Evolutionary conservation across 352 stramenopile genomes (phyloP), one percentile per base, ranked within the genome.

Genomic region (Bremia lactucae): DNA sequence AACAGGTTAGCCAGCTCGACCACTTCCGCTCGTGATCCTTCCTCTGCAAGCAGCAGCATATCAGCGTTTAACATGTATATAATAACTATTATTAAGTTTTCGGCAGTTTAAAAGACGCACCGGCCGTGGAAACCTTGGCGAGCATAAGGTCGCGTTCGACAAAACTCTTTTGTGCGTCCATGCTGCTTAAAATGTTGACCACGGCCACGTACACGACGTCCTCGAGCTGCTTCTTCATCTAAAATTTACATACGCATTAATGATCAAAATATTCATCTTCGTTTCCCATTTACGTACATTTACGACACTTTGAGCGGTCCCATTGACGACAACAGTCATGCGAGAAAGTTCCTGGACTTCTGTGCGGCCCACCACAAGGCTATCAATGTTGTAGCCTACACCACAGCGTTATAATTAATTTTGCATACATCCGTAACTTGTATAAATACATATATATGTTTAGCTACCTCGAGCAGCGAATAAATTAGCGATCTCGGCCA

Each of bases 191-290:
- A 46, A 91, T 88, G 56, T 88, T 91, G 29, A 88, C 79, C 20
- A 87, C 79, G 3, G 75, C 79, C 14, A 91, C 75, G 44, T 88
- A 76, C 42, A 91, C 79, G n/a, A 91, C 75, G 49, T 88, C 79
- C 38, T 91, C 79, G 14, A 91, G 60, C 46, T 91, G 78, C 60
- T 88, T 87, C 59, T 87, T 91, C 75, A 91, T 91, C 69, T 82
- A 31, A 21, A 62, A 19, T 29, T 29, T 13, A 29, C 24, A 11
- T 13, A 7, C 1, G 4, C 29, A 18, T 35, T 3, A 1, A 35
- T 21, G 29, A n/a, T n/a, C n/a, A n/a, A n/a, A n/a, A n/a, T n/a
- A n/a, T n/a, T n/a, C n/a, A n/a, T n/a, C n/a, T n/a, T n/a, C n/a
- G n/a, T n/a, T n/a, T n/a, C n/a, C n/a, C n/a, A n/a, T 14, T 9